A percentile compares a stretch with the other conserved stretches of the same genome.
These are phyloP conservation scores for Punica granatum DNA, from an alignment of 345 rosid genomes.

Conservation along the genomic window DNA sequence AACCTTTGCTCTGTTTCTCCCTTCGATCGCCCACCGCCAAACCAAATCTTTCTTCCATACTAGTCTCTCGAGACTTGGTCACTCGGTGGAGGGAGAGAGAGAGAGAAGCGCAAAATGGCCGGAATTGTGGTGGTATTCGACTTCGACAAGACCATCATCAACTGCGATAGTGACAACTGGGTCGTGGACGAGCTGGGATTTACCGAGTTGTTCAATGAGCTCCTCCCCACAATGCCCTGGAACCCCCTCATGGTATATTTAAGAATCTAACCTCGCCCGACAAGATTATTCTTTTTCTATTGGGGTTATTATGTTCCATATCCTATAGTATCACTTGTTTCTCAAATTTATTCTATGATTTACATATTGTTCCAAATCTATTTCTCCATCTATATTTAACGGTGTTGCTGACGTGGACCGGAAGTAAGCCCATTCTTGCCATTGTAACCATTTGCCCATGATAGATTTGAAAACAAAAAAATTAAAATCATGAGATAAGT, in stretches of 20 bases:
- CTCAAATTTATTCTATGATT: too few relatives aligned
- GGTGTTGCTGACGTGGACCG: too few relatives aligned
- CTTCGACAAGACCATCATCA: conserved; percentile 81
- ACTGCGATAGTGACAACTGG: conserved; percentile 86
- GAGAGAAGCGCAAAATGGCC: conserved; percentile 27
- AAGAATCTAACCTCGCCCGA: neutral
- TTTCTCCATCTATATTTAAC: too few relatives aligned
- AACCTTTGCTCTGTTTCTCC: conserved; percentile 14
- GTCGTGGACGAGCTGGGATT: conserved; percentile 69
- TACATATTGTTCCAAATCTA: too few relatives aligned
- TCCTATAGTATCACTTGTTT: too few relatives aligned
- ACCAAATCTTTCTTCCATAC: conserved; percentile 3
- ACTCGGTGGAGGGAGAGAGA: too few relatives aligned
- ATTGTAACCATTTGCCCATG: too few relatives aligned
- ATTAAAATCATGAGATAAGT: too few relatives aligned
- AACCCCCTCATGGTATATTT: conserved; percentile 66
- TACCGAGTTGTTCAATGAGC: conserved; percentile 65
- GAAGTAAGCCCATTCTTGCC: too few relatives aligned
- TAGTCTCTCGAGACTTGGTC: neutral
- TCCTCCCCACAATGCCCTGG: conserved; percentile 91
- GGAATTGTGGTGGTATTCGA: conserved; percentile 60
- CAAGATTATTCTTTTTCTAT: too few relatives aligned
- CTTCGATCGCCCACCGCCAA: neutral
- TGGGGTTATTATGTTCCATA: too few relatives aligned
- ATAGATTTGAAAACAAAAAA: too few relatives aligned